Percentiles rank a stretch among this genome's conserved stretches.
These are phyloP conservation scores for Tripterygium wilfordii DNA, from an alignment of 177 flowering plant species.

Conservation along the genomic window DNA sequence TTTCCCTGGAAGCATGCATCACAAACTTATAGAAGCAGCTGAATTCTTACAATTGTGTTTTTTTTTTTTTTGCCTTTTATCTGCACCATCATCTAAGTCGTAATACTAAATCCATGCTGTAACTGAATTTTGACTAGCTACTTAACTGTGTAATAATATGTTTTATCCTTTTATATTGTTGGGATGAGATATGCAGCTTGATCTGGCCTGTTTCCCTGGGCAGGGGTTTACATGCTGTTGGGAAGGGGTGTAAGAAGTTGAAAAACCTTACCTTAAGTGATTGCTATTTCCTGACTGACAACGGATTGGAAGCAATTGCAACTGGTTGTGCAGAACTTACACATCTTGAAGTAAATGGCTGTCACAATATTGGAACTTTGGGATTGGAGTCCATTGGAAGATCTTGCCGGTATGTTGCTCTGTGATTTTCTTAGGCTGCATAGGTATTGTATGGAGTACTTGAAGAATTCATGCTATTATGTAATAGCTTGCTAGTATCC, in stretches of 20 bases:
- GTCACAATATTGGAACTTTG: slow-evolving; percentile 78
- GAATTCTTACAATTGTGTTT: no score
- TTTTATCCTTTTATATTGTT: neutral
- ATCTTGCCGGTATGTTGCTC: slow-evolving; percentile 74
- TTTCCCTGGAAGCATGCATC: no score
- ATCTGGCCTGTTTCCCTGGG: slow-evolving; percentile 19
- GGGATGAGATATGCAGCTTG: neutral
- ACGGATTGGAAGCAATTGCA: slow-evolving; percentile 77
- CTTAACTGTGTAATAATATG: no score
- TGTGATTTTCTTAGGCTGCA: no score
- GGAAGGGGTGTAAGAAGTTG: slow-evolving; percentile 75
- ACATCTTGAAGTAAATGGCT: slow-evolving; percentile 89
- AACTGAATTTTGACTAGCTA: no score
- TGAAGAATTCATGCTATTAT: no score
- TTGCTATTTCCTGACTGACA: slow-evolving; percentile 76
- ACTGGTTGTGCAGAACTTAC: slow-evolving; percentile 72
- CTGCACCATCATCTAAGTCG: no score
- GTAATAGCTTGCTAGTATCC: no score
- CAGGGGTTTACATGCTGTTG: slow-evolving; percentile 83
- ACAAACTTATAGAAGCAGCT: no score
- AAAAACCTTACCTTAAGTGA: slow-evolving; percentile 73
- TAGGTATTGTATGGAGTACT: no score
- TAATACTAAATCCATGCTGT: no score
- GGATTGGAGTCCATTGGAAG: slow-evolving; percentile 80
- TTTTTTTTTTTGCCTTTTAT: no score